Conservation (phyloP, 768 basidiomycete species). For the Terana coerulea region DNA sequence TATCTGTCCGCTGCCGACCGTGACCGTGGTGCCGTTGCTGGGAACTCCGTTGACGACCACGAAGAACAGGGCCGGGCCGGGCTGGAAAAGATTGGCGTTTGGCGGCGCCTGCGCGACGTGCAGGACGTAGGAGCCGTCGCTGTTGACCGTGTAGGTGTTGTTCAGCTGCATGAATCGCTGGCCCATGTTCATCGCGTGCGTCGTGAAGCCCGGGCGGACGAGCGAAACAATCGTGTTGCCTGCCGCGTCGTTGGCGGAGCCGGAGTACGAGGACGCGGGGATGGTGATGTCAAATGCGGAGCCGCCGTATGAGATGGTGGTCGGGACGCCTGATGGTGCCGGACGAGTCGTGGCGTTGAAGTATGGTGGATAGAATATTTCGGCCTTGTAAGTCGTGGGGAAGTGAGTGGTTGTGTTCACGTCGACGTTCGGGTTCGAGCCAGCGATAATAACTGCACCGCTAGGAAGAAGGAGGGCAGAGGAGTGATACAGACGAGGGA, state of each 20-base stretch:
- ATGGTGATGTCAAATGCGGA: slow-evolving; percentile 71
- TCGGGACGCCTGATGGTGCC: slow-evolving; percentile 62
- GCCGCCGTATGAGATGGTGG: slow-evolving; percentile 79
- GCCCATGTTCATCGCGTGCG: slow-evolving; percentile 84
- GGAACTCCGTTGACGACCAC: slow-evolving; percentile 85
- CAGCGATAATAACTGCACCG: slow-evolving; percentile 81
- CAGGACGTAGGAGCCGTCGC: slow-evolving; percentile 70
- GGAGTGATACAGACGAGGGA: slow-evolving; percentile 90
- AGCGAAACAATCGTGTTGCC: slow-evolving; percentile 73
- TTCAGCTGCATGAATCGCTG: slow-evolving; percentile 80
- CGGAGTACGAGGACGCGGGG: slow-evolving; percentile 59
- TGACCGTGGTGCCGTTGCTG: slow-evolving; percentile 71
- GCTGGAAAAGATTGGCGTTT: slow-evolving; percentile 82
- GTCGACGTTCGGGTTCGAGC: slow-evolving; percentile 92
- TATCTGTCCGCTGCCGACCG: slow-evolving; percentile 74
- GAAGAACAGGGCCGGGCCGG: slow-evolving; percentile 78
- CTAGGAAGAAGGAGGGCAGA: slow-evolving; percentile 83
- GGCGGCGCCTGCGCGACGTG: slow-evolving; percentile 83
- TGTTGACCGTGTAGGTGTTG: slow-evolving; percentile 77
- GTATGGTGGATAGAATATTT: slow-evolving; percentile 91
- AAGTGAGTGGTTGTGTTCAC: slow-evolving; percentile 56
- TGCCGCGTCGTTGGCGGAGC: slow-evolving; percentile 64
- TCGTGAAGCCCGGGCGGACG: slow-evolving; percentile 79
- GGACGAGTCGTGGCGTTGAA: slow-evolving; percentile 71
- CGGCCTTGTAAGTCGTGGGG: slow-evolving; percentile 78